Conservation (phyloP, 2,329 filamentous ascomycete species). For the Thermothelomyces thermophilus region DNA sequence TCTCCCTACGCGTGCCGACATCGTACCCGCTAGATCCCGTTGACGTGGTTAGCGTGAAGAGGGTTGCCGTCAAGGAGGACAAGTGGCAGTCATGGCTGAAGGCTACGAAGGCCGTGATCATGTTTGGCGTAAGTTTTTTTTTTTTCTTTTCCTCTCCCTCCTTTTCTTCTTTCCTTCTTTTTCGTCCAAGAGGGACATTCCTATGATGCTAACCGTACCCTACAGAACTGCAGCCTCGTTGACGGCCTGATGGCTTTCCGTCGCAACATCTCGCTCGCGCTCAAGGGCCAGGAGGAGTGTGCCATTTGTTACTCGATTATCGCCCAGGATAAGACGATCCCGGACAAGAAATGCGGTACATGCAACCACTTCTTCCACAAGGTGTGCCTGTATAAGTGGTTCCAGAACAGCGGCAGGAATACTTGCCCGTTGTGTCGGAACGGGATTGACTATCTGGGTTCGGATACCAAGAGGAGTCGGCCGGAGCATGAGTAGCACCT, state of each 20-base stretch:
- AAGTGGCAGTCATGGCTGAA: slow-evolving; percentile 92
- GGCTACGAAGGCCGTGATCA: slow-evolving; percentile 85
- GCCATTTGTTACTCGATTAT: slow-evolving; percentile 97
- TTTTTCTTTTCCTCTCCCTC: too few relatives aligned
- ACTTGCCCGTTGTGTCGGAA: slow-evolving; percentile 91
- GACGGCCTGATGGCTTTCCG: slow-evolving; percentile 83
- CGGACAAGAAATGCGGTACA: slow-evolving; percentile 83
- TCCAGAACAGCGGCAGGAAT: slow-evolving; percentile 84
- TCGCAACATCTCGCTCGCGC: slow-evolving; percentile 75
- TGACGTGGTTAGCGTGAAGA: slow-evolving; percentile 66
- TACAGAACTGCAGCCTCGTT: slow-evolving; percentile 72
- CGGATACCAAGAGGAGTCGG: slow-evolving; percentile 21
- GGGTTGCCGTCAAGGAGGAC: slow-evolving; percentile 80
- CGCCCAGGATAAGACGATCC: slow-evolving; percentile 78
- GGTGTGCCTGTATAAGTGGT: slow-evolving; percentile 91
- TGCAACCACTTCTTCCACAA: slow-evolving; percentile 94
- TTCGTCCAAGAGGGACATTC: neutral
- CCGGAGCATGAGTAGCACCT: slow-evolving; percentile 17
- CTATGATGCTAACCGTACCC: neutral
- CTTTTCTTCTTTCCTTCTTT: slow-evolving; percentile 1
- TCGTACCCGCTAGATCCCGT: slow-evolving; percentile 79
- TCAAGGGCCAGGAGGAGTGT: slow-evolving; percentile 92
- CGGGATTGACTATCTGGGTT: slow-evolving; percentile 57
- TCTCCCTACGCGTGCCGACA: slow-evolving; percentile 72
- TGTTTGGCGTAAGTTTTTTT: slow-evolving; percentile 58